Conservation (phyloP, 78 protist genomes). For the Salpingoeca rosetta region DNA sequence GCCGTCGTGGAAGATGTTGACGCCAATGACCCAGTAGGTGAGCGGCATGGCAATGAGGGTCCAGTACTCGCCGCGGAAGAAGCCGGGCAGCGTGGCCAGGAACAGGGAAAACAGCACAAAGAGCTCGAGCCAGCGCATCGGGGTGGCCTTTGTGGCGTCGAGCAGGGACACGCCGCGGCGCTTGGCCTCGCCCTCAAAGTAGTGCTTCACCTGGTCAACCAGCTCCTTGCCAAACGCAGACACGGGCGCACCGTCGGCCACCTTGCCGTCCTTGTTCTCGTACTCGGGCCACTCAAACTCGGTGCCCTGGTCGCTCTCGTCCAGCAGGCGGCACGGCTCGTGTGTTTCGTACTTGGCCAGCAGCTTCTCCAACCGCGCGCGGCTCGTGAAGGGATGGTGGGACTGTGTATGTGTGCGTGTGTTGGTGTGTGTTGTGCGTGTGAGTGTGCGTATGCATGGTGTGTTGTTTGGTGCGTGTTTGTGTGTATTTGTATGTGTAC, state of each 20-base stretch:
- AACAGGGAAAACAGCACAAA: not conserved
- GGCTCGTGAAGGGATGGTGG: not conserved
- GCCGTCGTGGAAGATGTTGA: not conserved
- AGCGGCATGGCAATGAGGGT: not conserved
- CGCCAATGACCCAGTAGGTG: not conserved
- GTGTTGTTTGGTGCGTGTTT: too few relatives aligned
- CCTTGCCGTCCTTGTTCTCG: not conserved
- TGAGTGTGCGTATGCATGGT: too few relatives aligned
- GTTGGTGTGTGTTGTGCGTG: too few relatives aligned
- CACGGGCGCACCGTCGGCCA: not conserved
- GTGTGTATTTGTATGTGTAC: too few relatives aligned
- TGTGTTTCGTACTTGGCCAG: not conserved
- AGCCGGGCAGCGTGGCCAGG: not conserved
- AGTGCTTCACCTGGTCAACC: not conserved
- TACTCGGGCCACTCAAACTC: not conserved
- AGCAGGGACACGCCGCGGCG: not conserved
- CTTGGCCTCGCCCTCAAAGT: not conserved
- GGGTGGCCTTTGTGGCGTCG: not conserved
- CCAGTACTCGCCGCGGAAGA: not conserved
- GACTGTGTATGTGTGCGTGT: too few relatives aligned
- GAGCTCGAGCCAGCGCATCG: not conserved
- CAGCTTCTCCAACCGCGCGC: not conserved
- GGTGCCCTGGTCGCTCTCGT: not conserved
- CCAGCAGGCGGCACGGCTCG: not conserved
- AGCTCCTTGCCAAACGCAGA: not conserved